These are phyloP conservation scores for Lophiostoma macrostomum DNA, from an alignment of 495 filamentous ascomycete species.

Conservation along the genomic window DNA sequence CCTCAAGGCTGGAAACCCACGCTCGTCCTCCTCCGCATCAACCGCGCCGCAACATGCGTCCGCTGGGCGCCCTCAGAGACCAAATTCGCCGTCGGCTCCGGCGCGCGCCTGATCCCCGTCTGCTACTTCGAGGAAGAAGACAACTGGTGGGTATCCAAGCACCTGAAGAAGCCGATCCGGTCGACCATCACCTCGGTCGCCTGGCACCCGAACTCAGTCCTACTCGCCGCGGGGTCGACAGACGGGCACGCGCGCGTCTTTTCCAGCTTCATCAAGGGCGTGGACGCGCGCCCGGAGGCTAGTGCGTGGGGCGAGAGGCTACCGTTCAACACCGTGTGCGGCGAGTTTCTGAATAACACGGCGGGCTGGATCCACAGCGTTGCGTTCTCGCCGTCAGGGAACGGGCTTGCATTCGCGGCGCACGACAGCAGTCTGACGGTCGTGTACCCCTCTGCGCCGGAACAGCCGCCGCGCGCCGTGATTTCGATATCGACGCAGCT, in stretches of 20 bases:
- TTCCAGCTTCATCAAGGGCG: constrained; percentile 91
- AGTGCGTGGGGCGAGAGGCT: constrained; percentile 91
- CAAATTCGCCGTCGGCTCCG: constrained; percentile 96
- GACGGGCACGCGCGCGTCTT: constrained; percentile 97
- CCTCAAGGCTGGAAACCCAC: constrained; percentile 93
- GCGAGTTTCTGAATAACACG: constrained; percentile 90
- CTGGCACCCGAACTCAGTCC: constrained; percentile 96
- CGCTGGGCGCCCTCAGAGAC: constrained; percentile 95
- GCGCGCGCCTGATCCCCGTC: constrained; percentile 91
- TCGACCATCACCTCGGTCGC: constrained; percentile 89
- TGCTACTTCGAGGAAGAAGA: constrained; percentile 99
- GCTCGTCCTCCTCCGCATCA: constrained; percentile 93
- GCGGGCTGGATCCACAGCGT: constrained; percentile 95
- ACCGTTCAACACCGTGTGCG: constrained; percentile 97
- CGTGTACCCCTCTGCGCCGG: constrained; percentile 89
- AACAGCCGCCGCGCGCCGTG: constrained; percentile 84
- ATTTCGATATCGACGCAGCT: constrained; percentile 85
- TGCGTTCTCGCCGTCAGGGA: constrained; percentile 84
- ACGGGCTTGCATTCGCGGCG: constrained; percentile 84
- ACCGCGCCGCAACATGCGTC: constrained; percentile 93
- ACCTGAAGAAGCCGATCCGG: constrained; percentile 96
- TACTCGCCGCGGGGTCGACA: constrained; percentile 89
- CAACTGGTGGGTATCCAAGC: constrained; percentile 99
- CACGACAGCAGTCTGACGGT: constrained; percentile 96
- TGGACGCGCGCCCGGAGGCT: constrained; percentile 82